phyloP scores from a whole-genome alignment of 441 rosid species.

The Pelargonium myrrhifolium region DNA sequence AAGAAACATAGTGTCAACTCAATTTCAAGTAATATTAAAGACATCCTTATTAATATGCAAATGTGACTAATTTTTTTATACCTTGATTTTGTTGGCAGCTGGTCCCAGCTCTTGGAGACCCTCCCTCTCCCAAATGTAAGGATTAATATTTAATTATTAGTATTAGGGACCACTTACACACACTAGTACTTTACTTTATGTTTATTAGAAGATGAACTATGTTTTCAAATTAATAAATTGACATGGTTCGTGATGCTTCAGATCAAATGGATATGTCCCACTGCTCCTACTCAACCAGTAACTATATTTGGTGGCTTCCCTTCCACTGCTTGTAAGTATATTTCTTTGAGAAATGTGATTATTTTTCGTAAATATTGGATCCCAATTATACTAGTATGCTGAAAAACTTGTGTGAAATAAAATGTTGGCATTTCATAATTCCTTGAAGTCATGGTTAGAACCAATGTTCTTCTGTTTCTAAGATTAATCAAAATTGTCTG shows the following conservation, averaged over 20 bases:
- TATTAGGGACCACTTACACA: neutral
- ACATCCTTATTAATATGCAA: neutral
- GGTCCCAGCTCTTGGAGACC: conserved; percentile 80
- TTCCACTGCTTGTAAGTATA: conserved; percentile 74
- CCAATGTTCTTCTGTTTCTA: neutral
- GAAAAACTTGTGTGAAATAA: conserved; percentile 12
- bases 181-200: neutral
- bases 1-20: neutral
- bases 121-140: conserved; percentile 93
- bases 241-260: conserved; percentile 22
- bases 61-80: conserved; percentile 10
- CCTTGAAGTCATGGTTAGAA: neutral
- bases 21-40: neutral
- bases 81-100: conserved; percentile 44
- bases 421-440: no score
- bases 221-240: neutral
- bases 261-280: conserved; percentile 98
- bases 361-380: neutral
- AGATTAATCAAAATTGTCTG: neutral
- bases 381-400: conserved; percentile 7
- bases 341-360: neutral
- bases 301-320: conserved; percentile 78
- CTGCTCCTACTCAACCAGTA: conserved; percentile 84
- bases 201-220: neutral
- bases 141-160: neutral